Percentiles rank a stretch among this genome's conserved stretches.
Evolutionary conservation across 2,329 filamentous ascomycete species (phyloP).

Genomic region (Fusarium clavum): DNA sequence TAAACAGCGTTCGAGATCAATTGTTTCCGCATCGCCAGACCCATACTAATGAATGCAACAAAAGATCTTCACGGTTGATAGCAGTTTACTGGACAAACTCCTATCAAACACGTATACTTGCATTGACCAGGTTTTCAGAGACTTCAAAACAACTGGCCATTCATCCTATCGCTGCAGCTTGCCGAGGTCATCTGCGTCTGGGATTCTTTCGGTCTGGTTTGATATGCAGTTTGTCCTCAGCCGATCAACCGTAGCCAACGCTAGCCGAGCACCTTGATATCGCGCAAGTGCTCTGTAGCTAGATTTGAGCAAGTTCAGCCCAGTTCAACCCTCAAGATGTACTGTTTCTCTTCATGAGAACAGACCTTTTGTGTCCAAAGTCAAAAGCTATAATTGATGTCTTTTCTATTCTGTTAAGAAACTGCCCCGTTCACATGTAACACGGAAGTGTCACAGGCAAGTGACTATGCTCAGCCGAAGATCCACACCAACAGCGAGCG

Average conservation of each 20-base stretch:
- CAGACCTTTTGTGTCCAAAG: not conserved
- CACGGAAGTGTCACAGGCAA: constrained; percentile 15
- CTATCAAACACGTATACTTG: constrained; percentile 23
- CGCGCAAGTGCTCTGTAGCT: not conserved
- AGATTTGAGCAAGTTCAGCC: not conserved
- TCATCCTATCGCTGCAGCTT: constrained; percentile 7
- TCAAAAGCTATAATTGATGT: not conserved
- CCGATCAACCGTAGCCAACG: constrained; percentile 8
- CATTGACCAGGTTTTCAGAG: not conserved
- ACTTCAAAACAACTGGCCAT: constrained; percentile 4
- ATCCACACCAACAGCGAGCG: constrained; percentile 23
- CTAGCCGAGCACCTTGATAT: constrained; percentile 9
- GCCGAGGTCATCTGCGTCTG: not conserved
- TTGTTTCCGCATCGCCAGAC: not conserved
- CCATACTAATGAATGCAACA: not conserved
- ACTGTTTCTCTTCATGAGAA: not conserved
- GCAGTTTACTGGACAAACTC: constrained; percentile 3
- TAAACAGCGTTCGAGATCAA: not conserved
- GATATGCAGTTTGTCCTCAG: not conserved
- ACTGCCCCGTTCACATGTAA: constrained; percentile 29
- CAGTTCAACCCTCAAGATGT: not conserved
- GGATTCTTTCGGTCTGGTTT: not conserved
- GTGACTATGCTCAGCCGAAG: constrained; percentile 11
- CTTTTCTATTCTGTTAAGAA: not conserved
- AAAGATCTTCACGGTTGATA: not conserved